These are phyloP conservation scores for Escovopsis weberi DNA, from an alignment of 2,329 filamentous ascomycete genomes.

Conservation along the genomic window DNA sequence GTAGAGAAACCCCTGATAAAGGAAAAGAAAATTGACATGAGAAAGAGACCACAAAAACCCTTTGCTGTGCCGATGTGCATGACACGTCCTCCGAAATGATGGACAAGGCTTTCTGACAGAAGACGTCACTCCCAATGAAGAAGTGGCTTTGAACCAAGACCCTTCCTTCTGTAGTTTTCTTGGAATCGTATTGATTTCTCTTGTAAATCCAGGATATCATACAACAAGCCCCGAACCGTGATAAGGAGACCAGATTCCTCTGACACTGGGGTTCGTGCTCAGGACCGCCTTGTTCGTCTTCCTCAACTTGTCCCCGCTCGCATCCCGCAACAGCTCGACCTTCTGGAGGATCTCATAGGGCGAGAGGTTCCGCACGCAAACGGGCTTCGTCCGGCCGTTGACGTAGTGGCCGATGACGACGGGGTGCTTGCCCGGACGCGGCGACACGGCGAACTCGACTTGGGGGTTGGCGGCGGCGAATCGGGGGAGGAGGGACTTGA, in stretches of 20 bases:
- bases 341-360: conserved; percentile 70
- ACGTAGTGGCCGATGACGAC: conserved; percentile 83
- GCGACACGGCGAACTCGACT: conserved; percentile 84
- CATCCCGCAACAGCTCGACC: conserved; percentile 55
- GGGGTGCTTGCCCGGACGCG: conserved; percentile 78
- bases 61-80: too few relatives aligned
- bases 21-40: neutral
- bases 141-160: too few relatives aligned
- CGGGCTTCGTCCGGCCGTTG: conserved; percentile 71
- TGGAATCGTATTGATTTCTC: too few relatives aligned
- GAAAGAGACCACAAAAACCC: neutral
- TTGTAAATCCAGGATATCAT: conserved; percentile 15
- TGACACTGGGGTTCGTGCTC: conserved; percentile 50
- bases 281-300: conserved; percentile 47
- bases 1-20: neutral
- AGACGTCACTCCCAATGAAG: too few relatives aligned
- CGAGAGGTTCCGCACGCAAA: conserved; percentile 81
- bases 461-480: conserved; percentile 75
- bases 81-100: too few relatives aligned
- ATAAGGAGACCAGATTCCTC: conserved; percentile 58
- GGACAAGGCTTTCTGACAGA: too few relatives aligned
- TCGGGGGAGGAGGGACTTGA: conserved; percentile 57
- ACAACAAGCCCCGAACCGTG: conserved; percentile 45
- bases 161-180: too few relatives aligned
- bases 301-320: conserved; percentile 60